Conservation (phyloP, 176 grass and related monocot genomes). For the Carex pumila region DNA sequence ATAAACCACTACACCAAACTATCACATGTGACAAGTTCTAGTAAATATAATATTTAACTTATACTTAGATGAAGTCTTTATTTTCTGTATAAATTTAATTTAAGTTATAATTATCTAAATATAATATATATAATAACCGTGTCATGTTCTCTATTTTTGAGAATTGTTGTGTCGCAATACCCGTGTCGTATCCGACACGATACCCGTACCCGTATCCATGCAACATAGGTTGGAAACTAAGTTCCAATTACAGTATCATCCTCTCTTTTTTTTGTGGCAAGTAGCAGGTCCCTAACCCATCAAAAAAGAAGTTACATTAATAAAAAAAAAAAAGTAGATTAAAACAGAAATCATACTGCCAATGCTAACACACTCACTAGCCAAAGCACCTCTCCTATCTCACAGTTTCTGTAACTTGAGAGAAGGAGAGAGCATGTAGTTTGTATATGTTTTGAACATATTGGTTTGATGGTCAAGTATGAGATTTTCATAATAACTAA, state of each 20-base stretch:
- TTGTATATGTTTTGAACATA: neutral
- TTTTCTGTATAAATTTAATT: too few relatives aligned
- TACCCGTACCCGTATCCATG: too few relatives aligned
- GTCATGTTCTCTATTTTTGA: too few relatives aligned
- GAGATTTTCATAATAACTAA: neutral
- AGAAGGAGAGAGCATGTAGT: too few relatives aligned
- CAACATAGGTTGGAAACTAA: neutral
- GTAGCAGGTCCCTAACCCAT: neutral
- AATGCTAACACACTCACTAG: neutral
- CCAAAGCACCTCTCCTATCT: neutral
- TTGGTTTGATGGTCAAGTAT: neutral
- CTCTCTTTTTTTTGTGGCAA: neutral
- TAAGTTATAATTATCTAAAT: too few relatives aligned
- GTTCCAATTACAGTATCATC: neutral
- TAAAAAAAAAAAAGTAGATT: neutral
- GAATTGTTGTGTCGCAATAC: too few relatives aligned
- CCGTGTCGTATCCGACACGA: too few relatives aligned
- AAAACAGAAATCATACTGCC: neutral
- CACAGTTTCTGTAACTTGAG: neutral
- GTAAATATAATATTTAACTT: too few relatives aligned
- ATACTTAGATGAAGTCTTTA: too few relatives aligned
- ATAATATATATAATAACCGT: too few relatives aligned
- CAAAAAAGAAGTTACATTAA: neutral
- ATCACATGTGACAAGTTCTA: too few relatives aligned
- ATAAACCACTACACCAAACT: too few relatives aligned